Evolutionary conservation across 176 grass and related monocot species (phyloP).

Genomic region (Rhynchospora breviuscula): DNA sequence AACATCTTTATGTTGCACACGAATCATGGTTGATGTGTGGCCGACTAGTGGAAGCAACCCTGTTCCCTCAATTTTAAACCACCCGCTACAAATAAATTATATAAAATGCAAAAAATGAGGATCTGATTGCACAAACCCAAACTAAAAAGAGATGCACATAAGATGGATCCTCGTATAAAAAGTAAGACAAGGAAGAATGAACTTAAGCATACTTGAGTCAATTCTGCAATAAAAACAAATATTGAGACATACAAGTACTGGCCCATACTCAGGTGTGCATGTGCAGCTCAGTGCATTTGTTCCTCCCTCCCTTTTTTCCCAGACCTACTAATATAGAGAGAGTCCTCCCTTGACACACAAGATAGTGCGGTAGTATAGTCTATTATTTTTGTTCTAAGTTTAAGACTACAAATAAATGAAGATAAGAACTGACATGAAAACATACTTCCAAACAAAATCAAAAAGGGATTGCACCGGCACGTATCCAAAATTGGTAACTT

Average conservation of each 20-base stretch:
- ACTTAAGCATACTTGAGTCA: neutral
- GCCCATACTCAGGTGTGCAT: neutral
- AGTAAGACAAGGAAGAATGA: neutral
- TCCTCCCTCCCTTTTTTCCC: neutral
- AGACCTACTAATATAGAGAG: neutral
- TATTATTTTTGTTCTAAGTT: neutral
- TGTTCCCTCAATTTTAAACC: neutral
- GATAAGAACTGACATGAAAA: neutral
- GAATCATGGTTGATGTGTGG: neutral
- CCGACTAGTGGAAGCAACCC: neutral
- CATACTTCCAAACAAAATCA: constrained; percentile 19
- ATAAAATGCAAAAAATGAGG: neutral
- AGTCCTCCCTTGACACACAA: neutral
- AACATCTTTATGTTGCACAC: neutral
- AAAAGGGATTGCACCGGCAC: neutral
- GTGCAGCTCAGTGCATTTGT: neutral
- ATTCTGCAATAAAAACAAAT: neutral
- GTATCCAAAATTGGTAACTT: neutral
- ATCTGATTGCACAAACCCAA: neutral
- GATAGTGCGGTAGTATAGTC: neutral
- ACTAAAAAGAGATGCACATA: neutral
- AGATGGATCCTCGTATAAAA: neutral
- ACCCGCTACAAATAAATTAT: constrained; percentile 1
- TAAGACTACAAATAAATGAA: neutral
- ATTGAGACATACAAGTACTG: neutral